Evolutionary conservation across 1,284 basidiomycete genomes (phyloP).

Genomic region (Tetrapyrgos nigripes): DNA sequence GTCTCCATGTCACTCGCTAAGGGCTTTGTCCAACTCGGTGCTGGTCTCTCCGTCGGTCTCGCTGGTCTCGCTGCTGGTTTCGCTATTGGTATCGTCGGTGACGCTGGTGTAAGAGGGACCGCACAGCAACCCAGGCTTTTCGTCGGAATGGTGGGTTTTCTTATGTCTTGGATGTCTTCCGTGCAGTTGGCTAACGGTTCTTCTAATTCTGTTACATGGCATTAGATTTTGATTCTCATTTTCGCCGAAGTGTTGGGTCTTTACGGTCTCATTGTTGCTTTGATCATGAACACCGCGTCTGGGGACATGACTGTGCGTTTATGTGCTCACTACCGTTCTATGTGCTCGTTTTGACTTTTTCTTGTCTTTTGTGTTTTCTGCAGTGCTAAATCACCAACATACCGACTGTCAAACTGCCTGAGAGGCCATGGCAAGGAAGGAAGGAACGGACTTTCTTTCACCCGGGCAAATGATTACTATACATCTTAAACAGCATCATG

Average conservation of each 20-base stretch:
- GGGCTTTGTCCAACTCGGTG: slow-evolving; percentile 90
- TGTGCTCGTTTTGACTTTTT: no score
- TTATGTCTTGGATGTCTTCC: neutral
- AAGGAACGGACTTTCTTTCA: neutral
- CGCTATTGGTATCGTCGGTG: neutral
- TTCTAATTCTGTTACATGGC: neutral
- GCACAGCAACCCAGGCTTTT: slow-evolving; percentile 93
- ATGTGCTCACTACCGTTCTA: no score
- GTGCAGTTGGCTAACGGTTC: no score
- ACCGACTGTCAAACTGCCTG: neutral
- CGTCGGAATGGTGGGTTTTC: slow-evolving; percentile 76
- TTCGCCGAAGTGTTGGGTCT: slow-evolving; percentile 87
- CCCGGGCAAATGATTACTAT: neutral
- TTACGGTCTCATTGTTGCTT: slow-evolving; percentile 86
- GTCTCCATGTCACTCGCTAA: slow-evolving; percentile 73
- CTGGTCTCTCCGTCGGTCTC: slow-evolving; percentile 75
- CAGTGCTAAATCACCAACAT: neutral
- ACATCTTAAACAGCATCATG: neutral
- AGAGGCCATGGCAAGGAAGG: neutral
- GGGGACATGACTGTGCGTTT: slow-evolving; percentile 32
- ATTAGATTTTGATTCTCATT: slow-evolving; percentile 73
- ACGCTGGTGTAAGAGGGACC: slow-evolving; percentile 59
- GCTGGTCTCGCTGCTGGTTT: slow-evolving; percentile 3
- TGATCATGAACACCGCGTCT: slow-evolving; percentile 80
- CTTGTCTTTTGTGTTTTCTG: neutral